These are phyloP conservation scores for Erysimum pusillum DNA, from an alignment of 441 rosid species.

Conservation along the genomic window DNA sequence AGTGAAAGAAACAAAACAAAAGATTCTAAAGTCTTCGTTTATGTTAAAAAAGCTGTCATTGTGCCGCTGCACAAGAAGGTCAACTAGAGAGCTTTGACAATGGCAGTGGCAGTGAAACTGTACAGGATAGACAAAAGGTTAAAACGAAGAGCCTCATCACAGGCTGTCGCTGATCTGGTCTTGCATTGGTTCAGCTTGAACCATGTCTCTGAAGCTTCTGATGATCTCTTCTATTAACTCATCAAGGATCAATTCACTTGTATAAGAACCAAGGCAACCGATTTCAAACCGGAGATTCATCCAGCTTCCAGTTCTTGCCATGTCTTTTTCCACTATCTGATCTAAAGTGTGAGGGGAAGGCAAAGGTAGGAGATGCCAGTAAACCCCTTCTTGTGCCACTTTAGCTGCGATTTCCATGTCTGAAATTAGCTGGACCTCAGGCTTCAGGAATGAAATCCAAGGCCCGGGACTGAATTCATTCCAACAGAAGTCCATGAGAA, in stretches of 20 bases:
- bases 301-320: constrained; percentile 79
- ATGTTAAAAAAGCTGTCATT: constrained; percentile 35
- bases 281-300: constrained; percentile 73
- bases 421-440: constrained; percentile 56
- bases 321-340: constrained; percentile 80
- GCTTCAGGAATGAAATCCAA: constrained; percentile 65
- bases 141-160: constrained; percentile 30
- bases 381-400: constrained; percentile 69
- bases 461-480: constrained; percentile 64
- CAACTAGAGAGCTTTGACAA: constrained; percentile 40
- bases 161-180: constrained; percentile 18
- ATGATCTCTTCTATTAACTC: constrained; percentile 54
- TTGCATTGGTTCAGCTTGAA: constrained; percentile 39
- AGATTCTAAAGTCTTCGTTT: constrained; percentile 22
- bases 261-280: constrained; percentile 31
- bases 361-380: constrained; percentile 48
- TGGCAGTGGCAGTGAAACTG: constrained; percentile 42
- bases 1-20: constrained; percentile 18
- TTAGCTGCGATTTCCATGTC: constrained; percentile 54
- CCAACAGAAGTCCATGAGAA: constrained; percentile 61
- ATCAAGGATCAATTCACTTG: no score
- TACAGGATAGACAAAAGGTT: constrained; percentile 40
- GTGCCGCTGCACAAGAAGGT: constrained; percentile 38
- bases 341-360: constrained; percentile 75
- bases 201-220: constrained; percentile 43